Evolutionary conservation across 768 basidiomycete species (phyloP), one percentile per base, ranked within the genome.

Genomic region (Mycena olivaceomarginata): DNA sequence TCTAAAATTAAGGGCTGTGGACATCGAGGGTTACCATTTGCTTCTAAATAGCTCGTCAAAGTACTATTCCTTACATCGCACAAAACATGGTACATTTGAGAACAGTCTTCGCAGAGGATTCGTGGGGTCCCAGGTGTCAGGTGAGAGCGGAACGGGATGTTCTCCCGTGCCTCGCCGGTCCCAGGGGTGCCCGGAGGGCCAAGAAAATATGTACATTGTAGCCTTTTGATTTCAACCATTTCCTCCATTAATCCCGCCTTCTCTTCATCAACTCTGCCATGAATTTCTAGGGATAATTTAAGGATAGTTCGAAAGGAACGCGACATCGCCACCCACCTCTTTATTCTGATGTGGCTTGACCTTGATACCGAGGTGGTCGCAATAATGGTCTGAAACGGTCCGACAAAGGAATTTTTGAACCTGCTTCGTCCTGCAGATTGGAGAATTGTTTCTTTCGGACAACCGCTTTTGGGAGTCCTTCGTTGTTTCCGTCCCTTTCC

Each of bases 401-500:
- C 63, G 56, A 41, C 67, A 73, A 37, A 87, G 78, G 0, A 77
- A 72, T 7, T 67, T 57, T 64, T 82, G 82, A 53, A 86, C 74
- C 5, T 79, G 22, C 31, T n/a, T 83, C 82, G 46, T 90, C 87
- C 22, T 79, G 80, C 5, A 86, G 77, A n/a, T 80, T 86, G n/a
- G 56, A 67, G 88, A 88, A 91, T 31, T 79, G 66, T 70, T 81
- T 86, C n/a, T 78, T 75, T 51, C 72, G 70, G 41, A 91, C 77
- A 63, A 82, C 76, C 11, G 57, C 64, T 6, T 81, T 72, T 82
- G 83, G 70, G 7, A 90, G 72, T 0, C n/a, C 73, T 70, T 70
- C 76, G 70, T 4, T 79, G 89, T 82, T 37, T 87, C 85, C 10
- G 8, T 5, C 10, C 3, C 48, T 5, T 16, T 84, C 82, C 6